Conservation (phyloP, 1,284 basidiomycete species). For the Heterobasidion occidentale region DNA sequence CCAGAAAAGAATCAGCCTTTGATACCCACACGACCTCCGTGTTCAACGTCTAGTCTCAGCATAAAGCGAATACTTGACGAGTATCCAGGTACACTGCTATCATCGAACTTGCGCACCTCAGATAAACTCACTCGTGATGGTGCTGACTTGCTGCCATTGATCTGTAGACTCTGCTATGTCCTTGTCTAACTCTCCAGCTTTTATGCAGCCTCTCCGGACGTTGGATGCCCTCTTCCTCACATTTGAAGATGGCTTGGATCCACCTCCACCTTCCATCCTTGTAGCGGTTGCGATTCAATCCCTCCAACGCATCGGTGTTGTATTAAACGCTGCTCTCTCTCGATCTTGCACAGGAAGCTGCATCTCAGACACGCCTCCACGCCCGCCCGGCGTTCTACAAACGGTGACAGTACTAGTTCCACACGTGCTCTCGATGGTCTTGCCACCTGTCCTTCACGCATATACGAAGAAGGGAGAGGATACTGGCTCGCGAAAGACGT, state of each 20-base stretch:
- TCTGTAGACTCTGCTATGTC: background rate
- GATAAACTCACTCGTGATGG: no score
- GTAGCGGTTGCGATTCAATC: background rate
- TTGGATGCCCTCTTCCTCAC: background rate
- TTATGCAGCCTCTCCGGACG: background rate
- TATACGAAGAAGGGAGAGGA: background rate
- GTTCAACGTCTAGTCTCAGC: background rate
- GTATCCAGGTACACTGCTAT: background rate
- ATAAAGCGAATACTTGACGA: background rate
- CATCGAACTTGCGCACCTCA: no score
- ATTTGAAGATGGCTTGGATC: background rate
- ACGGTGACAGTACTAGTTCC: background rate
- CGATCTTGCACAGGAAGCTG: background rate
- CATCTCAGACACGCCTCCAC: background rate
- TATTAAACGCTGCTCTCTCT: background rate
- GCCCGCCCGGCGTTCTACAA: background rate
- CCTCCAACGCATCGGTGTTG: background rate
- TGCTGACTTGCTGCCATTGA: background rate
- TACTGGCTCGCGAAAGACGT: background rate
- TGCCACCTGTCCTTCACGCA: background rate
- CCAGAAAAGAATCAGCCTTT: background rate
- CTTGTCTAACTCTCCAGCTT: background rate
- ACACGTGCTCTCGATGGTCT: background rate
- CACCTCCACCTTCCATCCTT: background rate
- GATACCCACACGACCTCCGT: background rate